Evolutionary conservation across 2,329 filamentous ascomycete genomes (phyloP), one percentile per base, ranked within the genome.

Genomic region (Apiospora rasikravindrae): DNA sequence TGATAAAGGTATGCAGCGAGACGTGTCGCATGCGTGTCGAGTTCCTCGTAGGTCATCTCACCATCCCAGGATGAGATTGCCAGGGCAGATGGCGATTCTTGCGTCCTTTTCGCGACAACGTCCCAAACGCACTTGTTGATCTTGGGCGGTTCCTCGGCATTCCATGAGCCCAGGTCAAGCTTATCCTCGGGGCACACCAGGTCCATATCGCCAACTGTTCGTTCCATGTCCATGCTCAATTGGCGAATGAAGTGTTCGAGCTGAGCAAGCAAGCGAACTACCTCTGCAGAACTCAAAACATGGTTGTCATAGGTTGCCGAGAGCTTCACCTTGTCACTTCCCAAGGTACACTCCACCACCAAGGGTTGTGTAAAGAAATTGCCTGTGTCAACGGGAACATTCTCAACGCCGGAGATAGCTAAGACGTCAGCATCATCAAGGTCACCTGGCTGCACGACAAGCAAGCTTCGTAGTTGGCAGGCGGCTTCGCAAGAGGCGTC

Each of bases 41-140:
- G 73, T 69, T 81, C 74, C 10, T 71, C 70, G 68, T 82, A 81
- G 0, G 79, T 79, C n/a, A 82, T 51, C 6, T 75, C 67, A 5
- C 78, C 78, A 69, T 83, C 81, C 77, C 78, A 74, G 70, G 77
- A 68, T 6, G 49, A 69, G 10, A 73, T 29, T 10, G 72, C 72
- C 7, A 53, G 16, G 10, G 33, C 44, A 16, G 22, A 24, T 16
- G 72, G 64, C 10, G 45, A 33, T 33, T 68, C 44, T 33, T 64
- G n/a, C 14, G 64, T 44, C 10, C 40, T 64, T 22, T 10, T 40
- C 2, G 33, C 45, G 33, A 72, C 26, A 29, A 71, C 47, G 16
- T 70, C 71, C 42, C 68, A 49, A 26, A 69, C 71, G 22, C 57
- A 44, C n/a, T n/a, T 26, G 10, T 64, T 61, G 4, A 70, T 5